Percentiles rank a stretch among this genome's conserved stretches.
phyloP scores from a whole-genome alignment of 192 early-diverging fungal genomes.

The Geranomyces variabilis region DNA sequence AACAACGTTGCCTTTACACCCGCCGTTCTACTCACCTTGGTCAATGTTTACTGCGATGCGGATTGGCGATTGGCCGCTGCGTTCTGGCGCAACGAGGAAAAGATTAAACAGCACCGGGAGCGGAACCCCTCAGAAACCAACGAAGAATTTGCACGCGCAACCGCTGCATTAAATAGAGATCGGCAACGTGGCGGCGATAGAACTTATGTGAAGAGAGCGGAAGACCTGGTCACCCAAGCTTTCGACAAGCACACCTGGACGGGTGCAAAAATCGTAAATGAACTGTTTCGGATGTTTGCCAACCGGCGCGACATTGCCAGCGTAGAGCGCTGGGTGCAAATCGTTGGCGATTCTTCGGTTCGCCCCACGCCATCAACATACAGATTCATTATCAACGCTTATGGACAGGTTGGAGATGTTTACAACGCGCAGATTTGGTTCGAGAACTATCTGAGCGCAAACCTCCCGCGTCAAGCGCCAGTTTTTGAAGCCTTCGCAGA shows the following conservation, averaged over 20 bases:
- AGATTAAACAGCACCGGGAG: neutral
- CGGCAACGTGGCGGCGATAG: neutral
- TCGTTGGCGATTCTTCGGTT: neutral
- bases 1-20: neutral
- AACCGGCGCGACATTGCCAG: constrained; percentile 6
- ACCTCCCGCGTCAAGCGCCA: neutral
- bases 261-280: neutral
- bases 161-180: neutral
- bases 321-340: constrained; percentile 15
- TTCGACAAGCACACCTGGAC: neutral
- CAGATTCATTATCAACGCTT: neutral
- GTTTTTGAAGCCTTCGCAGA: constrained; percentile 10
- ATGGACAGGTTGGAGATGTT: neutral
- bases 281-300: constrained; percentile 1
- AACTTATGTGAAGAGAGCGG: neutral
- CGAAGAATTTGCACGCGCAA: neutral
- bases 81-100: neutral
- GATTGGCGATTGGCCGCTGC: neutral
- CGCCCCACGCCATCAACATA: neutral
- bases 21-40: neutral
- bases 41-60: neutral
- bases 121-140: neutral
- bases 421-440: constrained; percentile 20
- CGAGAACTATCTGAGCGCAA: constrained; percentile 9
- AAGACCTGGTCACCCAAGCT: neutral